These are phyloP conservation scores for Akanthomyces dipterigenus DNA, from an alignment of 2,329 filamentous ascomycete species.

Conservation along the genomic window DNA sequence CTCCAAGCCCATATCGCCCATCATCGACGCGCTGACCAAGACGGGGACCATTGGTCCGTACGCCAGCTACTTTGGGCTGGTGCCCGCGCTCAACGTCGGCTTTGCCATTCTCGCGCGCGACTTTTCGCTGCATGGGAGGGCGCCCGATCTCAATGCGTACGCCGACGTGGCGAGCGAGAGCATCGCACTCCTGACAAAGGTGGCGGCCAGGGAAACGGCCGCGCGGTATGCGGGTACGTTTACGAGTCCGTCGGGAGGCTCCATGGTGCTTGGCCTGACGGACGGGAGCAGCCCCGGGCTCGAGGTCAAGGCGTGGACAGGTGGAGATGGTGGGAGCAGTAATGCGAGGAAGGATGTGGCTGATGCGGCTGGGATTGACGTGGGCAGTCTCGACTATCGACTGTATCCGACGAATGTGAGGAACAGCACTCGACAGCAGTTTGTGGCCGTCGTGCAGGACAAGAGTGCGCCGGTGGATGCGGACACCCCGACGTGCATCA, in stretches of 20 bases:
- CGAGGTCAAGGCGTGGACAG: slow-evolving; percentile 16
- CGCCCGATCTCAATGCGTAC: slow-evolving; percentile 27
- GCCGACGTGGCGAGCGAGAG: slow-evolving; percentile 24
- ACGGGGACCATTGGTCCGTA: slow-evolving; percentile 22
- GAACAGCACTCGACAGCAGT: slow-evolving; percentile 18
- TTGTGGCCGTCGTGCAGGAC: slow-evolving; percentile 26
- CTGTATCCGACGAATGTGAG: slow-evolving; percentile 26
- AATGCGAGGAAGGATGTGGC: slow-evolving; percentile 16
- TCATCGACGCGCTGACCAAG: slow-evolving; percentile 24
- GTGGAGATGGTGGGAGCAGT: slow-evolving; percentile 13
- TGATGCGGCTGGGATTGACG: slow-evolving; percentile 16
- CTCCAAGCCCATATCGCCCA: slow-evolving; percentile 15
- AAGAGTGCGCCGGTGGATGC: slow-evolving; percentile 22
- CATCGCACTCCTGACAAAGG: slow-evolving; percentile 13
- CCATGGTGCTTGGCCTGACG: not conserved
- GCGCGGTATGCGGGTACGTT: slow-evolving; percentile 16
- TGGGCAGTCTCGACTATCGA: slow-evolving; percentile 21
- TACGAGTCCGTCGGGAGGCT: not conserved
- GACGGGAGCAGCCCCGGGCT: slow-evolving; percentile 19
- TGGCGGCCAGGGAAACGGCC: slow-evolving; percentile 16
- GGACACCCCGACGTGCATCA: slow-evolving; percentile 29
- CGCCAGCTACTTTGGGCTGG: slow-evolving; percentile 21
- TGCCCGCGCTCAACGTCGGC: slow-evolving; percentile 21
- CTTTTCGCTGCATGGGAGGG: slow-evolving; percentile 11
- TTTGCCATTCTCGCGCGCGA: slow-evolving; percentile 29